Evolutionary conservation across 169 alveolate species (phyloP), one percentile per base, ranked within the genome.

Genomic region (Plasmodium gonderi): DNA sequence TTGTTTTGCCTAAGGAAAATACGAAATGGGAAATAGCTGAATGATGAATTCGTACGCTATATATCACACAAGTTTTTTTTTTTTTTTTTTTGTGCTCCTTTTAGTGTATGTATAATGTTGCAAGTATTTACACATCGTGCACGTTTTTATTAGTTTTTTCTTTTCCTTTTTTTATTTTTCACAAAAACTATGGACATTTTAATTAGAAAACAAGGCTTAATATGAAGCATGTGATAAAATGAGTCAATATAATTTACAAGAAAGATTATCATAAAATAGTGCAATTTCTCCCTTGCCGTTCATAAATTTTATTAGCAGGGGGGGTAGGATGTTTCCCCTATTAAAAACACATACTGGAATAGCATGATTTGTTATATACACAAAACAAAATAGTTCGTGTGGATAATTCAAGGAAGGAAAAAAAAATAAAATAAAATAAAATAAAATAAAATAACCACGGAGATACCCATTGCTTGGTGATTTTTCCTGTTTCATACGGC

Each of bases 71-170:
- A 42, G 23, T 17, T 38, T 29, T 29, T 68, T 26, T 68, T 68
- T 68, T 67, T 49, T 78, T 78, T 51, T 79, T 29, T 79, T 79
- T 36, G 40, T 42, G 23, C 44, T 60, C 31, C 33, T 36, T 60
- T 79, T 79, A 23, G 38, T 23, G 33, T n/a, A 31, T 54, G 69
- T 31, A 54, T 54, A 60, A n/a, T 60, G 72, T 12, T 29, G 72
- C 17, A 60, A 20, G 6, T 36, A 23, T 26, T n/a, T 60, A 20
- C 72, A 60, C 72, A n/a, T 23, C 83, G 60, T 54, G 42, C 75
- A 54, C 67, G 23, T 77, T 23, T 60, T 60, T 60, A 36, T 60
- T 60, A 60, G 72, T 60, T 36, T 17, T 60, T 20, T 17, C 23
- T 20, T 17, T 60, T 20, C 8, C 23, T 20, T 54, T 54, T 42